These are phyloP conservation scores for Penicillium ucsense DNA, from an alignment of 495 filamentous ascomycete genomes.

Conservation along the genomic window DNA sequence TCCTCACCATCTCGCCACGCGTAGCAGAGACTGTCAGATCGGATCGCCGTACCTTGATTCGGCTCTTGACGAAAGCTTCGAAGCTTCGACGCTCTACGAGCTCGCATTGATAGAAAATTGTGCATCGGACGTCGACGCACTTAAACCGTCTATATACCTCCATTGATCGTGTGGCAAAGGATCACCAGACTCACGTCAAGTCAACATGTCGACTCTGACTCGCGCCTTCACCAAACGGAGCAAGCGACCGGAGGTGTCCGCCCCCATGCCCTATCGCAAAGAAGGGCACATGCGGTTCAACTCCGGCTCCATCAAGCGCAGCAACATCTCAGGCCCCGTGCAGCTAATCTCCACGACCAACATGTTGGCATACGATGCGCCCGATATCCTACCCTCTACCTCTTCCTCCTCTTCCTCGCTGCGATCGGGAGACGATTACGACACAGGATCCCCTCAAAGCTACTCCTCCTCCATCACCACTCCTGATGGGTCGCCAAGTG, in stretches of 20 bases:
- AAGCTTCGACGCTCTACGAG: too few relatives aligned
- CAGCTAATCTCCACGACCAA: constrained; percentile 90
- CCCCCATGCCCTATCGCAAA: constrained; percentile 37
- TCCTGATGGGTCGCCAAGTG: constrained; percentile 61
- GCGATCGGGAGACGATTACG: constrained; percentile 51
- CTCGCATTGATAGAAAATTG: too few relatives aligned
- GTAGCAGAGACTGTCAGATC: constrained; percentile 10
- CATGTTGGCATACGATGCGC: constrained; percentile 88
- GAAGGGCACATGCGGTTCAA: constrained; percentile 38
- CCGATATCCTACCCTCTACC: constrained; percentile 54
- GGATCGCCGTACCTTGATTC: constrained; percentile 1
- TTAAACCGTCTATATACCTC: background rate
- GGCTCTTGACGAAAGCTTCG: background rate
- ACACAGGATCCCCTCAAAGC: constrained; percentile 45
- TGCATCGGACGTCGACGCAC: background rate
- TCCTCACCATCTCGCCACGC: constrained; percentile 22
- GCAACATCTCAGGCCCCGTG: constrained; percentile 78
- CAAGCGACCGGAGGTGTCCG: constrained; percentile 41
- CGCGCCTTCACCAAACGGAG: constrained; percentile 58
- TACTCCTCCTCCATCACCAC: constrained; percentile 53
- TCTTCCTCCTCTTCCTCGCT: constrained; percentile 47
- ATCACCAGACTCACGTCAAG: constrained; percentile 1
- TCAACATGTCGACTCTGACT: constrained; percentile 41
- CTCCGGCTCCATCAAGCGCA: constrained; percentile 39
- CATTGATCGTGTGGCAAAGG: background rate